Base-by-base conservation (phyloP, 306 rosid genomes). In the Gillenia trifoliata region DNA sequence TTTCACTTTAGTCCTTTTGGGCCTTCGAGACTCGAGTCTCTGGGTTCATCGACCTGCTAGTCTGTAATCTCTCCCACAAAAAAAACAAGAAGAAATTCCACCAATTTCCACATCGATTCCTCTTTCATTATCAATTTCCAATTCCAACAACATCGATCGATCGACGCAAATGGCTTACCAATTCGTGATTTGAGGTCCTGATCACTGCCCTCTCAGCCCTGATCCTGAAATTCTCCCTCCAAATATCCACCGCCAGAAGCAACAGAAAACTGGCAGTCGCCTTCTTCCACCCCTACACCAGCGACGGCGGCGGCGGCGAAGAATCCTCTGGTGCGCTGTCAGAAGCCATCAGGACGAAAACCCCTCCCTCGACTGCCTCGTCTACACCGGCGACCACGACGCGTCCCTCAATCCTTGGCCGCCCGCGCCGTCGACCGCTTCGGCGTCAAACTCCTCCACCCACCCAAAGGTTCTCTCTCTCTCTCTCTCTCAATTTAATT, bases 231-330 rank as follows among this genome's bases (percentile, higher is more conserved):
- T n/a, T 91, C 47, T 33, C 76, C 43, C 57, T 40, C 29, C 70
- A 64, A 8, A 59, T 79, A 10, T 57, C 79, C 73, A 67, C 74
- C 50, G 83, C 86, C 20, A 80, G 93, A 40, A 49, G 78, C 54
- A 86, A 38, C 77, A 84, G 88, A 45, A 87, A 87, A 74, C 82
- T 43, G 31, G 94, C 93, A 23, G 80, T 94, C n/a, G 97, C 85
- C 2, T 94, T 91, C 92, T 92, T 94, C 87, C 97, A 94, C 67
- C 99, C 97, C 5, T 94, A 83, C 84, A 92, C 99, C 78, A 92
- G 90, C 77, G 95, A 89, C 40, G 97, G 96, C 11, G 97, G 95
- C 49, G 99, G 97, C 12, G 93, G 99, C 6, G 99, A 94, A 80
- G 95, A 71, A 96, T 94, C 13, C 82, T 94, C 6, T 94, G 99